Percentiles rank a stretch among this genome's conserved stretches.
phyloP scores from a whole-genome alignment of 208 protist genomes.

The Porcisia hertigi region DNA sequence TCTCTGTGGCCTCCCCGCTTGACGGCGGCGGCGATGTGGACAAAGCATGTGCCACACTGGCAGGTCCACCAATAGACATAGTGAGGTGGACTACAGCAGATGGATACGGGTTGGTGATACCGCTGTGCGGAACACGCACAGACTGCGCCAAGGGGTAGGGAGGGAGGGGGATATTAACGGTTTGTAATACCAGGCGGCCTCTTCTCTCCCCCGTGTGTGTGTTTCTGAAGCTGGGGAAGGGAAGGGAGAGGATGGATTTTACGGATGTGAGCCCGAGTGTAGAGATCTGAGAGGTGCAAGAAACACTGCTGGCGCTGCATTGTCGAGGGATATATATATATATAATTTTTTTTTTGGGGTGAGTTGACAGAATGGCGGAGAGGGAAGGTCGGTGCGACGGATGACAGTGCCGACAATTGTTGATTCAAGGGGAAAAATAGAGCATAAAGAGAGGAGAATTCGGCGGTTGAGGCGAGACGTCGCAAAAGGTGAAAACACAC shows the following conservation, averaged over 20 bases:
- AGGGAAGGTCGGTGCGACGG: too few relatives aligned
- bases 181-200: too few relatives aligned
- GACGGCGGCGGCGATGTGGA: background rate
- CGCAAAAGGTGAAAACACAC: background rate
- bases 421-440: background rate
- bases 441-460: slow-evolving; percentile 1
- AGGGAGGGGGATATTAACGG: too few relatives aligned
- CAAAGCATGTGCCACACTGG: background rate
- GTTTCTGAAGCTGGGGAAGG: background rate
- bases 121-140: too few relatives aligned
- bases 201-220: background rate
- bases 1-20: background rate
- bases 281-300: background rate
- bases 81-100: background rate
- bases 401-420: background rate
- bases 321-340: too few relatives aligned
- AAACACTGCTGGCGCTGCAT: background rate
- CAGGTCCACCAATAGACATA: background rate
- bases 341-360: too few relatives aligned
- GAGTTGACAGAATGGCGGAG: background rate
- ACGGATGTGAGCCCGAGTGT: background rate
- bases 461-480: background rate
- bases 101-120: background rate
- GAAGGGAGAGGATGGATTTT: background rate
- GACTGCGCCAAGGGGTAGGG: background rate